Conservation (phyloP, 345 rosid species). For the Gynandropsis gynandra region DNA sequence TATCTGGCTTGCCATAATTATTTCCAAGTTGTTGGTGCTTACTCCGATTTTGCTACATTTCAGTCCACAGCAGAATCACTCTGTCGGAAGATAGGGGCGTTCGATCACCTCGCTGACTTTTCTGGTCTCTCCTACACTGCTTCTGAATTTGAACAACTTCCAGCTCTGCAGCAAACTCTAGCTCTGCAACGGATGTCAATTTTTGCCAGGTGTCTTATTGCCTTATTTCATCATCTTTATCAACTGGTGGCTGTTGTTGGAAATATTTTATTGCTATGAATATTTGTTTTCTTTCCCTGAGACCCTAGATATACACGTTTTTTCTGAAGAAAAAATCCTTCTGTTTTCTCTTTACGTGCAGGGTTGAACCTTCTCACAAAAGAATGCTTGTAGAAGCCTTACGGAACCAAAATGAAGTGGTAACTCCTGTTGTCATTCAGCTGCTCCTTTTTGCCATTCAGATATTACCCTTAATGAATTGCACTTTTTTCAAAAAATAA, state of each 20-base stretch:
- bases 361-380: constrained; percentile 98
- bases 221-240: background rate
- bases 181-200: constrained; percentile 91
- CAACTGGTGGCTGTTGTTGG: background rate
- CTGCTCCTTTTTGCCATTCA: constrained; percentile 15
- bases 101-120: constrained; percentile 78
- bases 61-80: constrained; percentile 98
- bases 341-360: constrained; percentile 23
- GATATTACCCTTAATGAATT: background rate
- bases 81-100: constrained; percentile 93
- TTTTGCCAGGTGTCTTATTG: constrained; percentile 57
- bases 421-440: constrained; percentile 27
- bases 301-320: constrained; percentile 2
- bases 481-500: background rate
- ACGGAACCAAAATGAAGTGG: constrained; percentile 98
- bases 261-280: background rate
- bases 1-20: constrained; percentile 11
- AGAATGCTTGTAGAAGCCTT: constrained; percentile 98
- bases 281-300: constrained; percentile 19
- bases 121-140: constrained; percentile 84
- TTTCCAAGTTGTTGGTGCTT: constrained; percentile 11
- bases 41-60: constrained; percentile 29
- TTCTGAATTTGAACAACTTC: constrained; percentile 92
- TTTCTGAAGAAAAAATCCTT: constrained; percentile 16
- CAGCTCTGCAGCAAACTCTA: constrained; percentile 72